Evolutionary conservation across 2,329 filamentous ascomycete species (phyloP).

Genomic region (Rugonectria rugulosa): DNA sequence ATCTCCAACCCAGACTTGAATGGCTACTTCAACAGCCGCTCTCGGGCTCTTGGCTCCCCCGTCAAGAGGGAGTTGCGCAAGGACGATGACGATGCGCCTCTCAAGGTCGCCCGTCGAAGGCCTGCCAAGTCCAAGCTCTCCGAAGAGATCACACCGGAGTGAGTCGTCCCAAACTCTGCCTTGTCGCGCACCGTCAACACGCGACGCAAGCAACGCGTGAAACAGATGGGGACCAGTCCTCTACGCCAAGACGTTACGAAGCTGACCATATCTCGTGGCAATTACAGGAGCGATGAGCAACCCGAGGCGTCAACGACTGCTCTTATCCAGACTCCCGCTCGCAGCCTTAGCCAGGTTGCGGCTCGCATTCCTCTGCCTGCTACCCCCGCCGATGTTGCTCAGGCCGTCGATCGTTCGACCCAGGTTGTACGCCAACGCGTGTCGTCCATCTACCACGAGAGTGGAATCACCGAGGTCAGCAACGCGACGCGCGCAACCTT

Average conservation of each 20-base stretch:
- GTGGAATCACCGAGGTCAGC: conserved; percentile 71
- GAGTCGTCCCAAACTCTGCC: conserved; percentile 39
- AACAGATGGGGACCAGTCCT: conserved; percentile 3
- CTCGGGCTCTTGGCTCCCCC: conserved; percentile 65
- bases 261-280: conserved; percentile 26
- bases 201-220: conserved; percentile 18
- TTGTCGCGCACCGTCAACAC: conserved; percentile 22
- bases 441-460: conserved; percentile 68
- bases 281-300: conserved; percentile 42
- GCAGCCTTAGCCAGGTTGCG: conserved; percentile 61
- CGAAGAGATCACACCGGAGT: conserved; percentile 57
- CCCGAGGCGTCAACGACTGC: conserved; percentile 51
- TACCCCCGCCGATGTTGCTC: conserved; percentile 79
- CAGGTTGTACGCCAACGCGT: conserved; percentile 72
- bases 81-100: conserved; percentile 46
- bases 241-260: background rate
- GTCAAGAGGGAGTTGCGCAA: conserved; percentile 61
- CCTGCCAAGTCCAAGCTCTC: conserved; percentile 48
- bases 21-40: conserved; percentile 78
- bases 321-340: conserved; percentile 58
- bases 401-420: conserved; percentile 77
- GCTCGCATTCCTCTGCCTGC: conserved; percentile 76
- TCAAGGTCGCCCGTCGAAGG: conserved; percentile 57
- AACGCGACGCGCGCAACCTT: conserved; percentile 72
- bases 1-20: conserved; percentile 68